Evolutionary conservation across 306 rosid genomes (phyloP), one percentile per base, ranked within the genome.

Genomic region (Lagenaria siceraria): DNA sequence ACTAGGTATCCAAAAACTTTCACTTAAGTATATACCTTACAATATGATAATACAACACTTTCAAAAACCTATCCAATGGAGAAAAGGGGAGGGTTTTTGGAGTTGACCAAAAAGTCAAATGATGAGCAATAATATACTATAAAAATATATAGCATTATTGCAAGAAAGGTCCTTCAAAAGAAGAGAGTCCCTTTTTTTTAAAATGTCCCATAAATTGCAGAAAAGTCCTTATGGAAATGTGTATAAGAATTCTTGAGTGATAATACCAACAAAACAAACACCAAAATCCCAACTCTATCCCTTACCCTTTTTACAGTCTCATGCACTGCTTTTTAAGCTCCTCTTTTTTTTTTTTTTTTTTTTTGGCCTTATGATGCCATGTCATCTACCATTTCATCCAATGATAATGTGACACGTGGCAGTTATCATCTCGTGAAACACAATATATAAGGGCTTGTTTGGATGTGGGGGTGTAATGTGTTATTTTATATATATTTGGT

Each of bases 261-360:
- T 40, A 38, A 46, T 62, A 62, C 69, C 43, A 62, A 62, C 69
- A 62, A 62, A 62, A 59, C 35, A 11, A 59, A 59, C 27, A 15
- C 43, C 70, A 62, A 27, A 62, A 62, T 17, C 22, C 42, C 70
- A 59, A 24, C 8, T 59, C 70, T 62, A 62, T 17, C 70, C 70
- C 51, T 46, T 62, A 6, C 33, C 70, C 70, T 27, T 62, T 62
- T 17, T 24, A 46, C 70, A 14, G 22, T 62, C n/a, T 38, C 70
- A 62, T 36, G 74, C 74, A 35, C 73, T 65, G 51, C 73, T 65
- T 65, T 65, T 65, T 17, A 65, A 65, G 73, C 49, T 46, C 51
- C 65, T 33, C 42, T 7, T 1, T 62, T 62, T 29, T 62, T 12
- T 11, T 1, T 22, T 22, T 11, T 0, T 17, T 33, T 29, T 35